Percentiles rank a stretch among this genome's conserved stretches.
phyloP scores from a whole-genome alignment of 768 basidiomycete species.

The Coprinellus micaceus region DNA sequence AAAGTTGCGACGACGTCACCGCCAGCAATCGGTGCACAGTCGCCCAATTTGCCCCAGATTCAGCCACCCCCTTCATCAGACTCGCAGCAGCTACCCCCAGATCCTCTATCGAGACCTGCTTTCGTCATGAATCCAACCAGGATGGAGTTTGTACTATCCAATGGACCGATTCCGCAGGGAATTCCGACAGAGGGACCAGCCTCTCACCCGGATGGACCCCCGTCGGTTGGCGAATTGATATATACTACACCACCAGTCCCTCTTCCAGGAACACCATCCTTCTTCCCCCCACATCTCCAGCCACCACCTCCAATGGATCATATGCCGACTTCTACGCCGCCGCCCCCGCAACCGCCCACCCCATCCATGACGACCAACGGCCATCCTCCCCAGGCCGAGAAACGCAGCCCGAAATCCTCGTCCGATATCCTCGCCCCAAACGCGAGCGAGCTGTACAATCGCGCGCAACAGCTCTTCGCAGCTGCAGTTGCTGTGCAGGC shows the following conservation, averaged over 20 bases:
- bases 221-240: conserved; percentile 32
- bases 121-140: conserved; percentile 24
- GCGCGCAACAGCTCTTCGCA: conserved; percentile 32
- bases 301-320: conserved; percentile 6
- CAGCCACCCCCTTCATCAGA: conserved; percentile 11
- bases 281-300: conserved; percentile 19
- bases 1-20: neutral
- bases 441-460: conserved; percentile 54
- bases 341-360: conserved; percentile 19
- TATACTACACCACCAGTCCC: conserved; percentile 38
- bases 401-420: conserved; percentile 8
- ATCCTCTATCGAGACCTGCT: conserved; percentile 26
- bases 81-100: conserved; percentile 33
- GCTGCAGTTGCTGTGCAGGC: conserved; percentile 7
- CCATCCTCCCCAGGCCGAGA: conserved; percentile 9
- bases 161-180: conserved; percentile 38
- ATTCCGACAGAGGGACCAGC: conserved; percentile 42
- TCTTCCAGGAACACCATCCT: conserved; percentile 31
- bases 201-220: conserved; percentile 40
- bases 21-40: neutral
- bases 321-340: conserved; percentile 16
- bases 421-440: conserved; percentile 44
- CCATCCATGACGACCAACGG: conserved; percentile 14
- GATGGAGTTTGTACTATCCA: conserved; percentile 35
- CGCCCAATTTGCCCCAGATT: conserved; percentile 9